Base-by-base conservation (phyloP, 139 green algal genomes). In the Tetradesmus lagerheimii region DNA sequence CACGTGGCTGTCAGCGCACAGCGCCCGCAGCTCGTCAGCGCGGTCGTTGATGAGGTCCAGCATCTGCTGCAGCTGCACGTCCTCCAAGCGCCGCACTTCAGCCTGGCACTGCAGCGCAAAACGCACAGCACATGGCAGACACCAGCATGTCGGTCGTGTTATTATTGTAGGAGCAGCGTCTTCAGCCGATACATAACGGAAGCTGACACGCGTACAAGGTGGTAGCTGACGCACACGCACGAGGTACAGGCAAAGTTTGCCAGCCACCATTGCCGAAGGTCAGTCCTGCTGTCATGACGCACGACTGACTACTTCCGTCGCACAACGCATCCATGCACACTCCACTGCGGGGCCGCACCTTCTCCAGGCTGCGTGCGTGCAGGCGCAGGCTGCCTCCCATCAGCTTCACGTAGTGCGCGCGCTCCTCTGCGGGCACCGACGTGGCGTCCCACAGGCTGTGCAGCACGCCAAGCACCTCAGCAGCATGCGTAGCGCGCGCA, bases 31-130 rank as follows among this genome's bases (percentile, higher is more conserved):
- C 89, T 95, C 92, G 23, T 79, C 43, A 29, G 90, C 90, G 81
- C 94, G 95, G 86, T 84, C 39, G 53, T 92, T 74, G 39, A 93
- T 87, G 41, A 95, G 88, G 78, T 95, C 92, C 4, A 89, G 84
- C 93, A 95, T 94, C 34, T 91, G 89, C 89, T 94, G 88, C 29
- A 83, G 80, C 53, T 91, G 90, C 76, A 88, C 91, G 41, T 90
- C 90, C 90, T 96, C 94, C 77, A 95, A 80, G 29, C 94, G 89
- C 14, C 83, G 89, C 34, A 96, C 92, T 86, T 96, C 94, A n/a
- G 83, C 90, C 75, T 91, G 45, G n/a, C 90, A 93, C 91, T 94
- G 89, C 90, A 91, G 37, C 11, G 5, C n/a, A n/a, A n/a, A n/a
- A n/a, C n/a, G n/a, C n/a, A n/a, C n/a, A n/a, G n/a, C n/a, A n/a